Percentiles rank a stretch among this genome's conserved stretches.
These are phyloP conservation scores for Chamaecyparis obtusa DNA, from an alignment of 75 land plant species.

Conservation along the genomic window DNA sequence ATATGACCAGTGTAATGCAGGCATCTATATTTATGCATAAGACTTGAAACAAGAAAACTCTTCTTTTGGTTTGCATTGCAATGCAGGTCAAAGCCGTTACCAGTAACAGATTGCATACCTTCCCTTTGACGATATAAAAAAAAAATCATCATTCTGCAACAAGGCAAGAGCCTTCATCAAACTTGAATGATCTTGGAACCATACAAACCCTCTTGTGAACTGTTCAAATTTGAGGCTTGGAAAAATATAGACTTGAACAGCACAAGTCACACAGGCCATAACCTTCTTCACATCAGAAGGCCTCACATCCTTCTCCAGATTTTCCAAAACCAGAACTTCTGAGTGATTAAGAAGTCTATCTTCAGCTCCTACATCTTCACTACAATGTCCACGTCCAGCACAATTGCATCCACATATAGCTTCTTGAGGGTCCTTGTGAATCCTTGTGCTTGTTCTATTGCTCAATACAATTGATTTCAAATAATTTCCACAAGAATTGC, in stretches of 20 bases:
- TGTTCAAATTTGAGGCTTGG: background rate
- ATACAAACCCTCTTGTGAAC: constrained; percentile 5
- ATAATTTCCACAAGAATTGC: background rate
- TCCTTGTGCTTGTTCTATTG: no score
- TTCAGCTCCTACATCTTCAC: background rate
- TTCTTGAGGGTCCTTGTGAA: no score
- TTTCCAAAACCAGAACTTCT: constrained; percentile 1
- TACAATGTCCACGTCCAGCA: background rate
- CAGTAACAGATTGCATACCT: background rate
- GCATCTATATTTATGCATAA: background rate
- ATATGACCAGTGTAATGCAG: background rate
- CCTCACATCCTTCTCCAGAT: background rate
- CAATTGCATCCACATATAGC: no score
- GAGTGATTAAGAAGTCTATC: background rate
- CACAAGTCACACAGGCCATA: background rate
- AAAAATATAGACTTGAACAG: background rate
- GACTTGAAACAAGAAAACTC: background rate
- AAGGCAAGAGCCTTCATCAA: constrained; percentile 1
- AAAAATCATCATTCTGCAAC: background rate
- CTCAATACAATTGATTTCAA: no score
- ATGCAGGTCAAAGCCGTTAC: background rate
- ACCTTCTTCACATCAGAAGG: background rate
- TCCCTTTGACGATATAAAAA: constrained; percentile 4
- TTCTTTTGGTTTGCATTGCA: background rate
- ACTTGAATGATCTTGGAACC: constrained; percentile 1